Conservation (phyloP, 768 basidiomycete species). For the Suillus brevipes region DNA sequence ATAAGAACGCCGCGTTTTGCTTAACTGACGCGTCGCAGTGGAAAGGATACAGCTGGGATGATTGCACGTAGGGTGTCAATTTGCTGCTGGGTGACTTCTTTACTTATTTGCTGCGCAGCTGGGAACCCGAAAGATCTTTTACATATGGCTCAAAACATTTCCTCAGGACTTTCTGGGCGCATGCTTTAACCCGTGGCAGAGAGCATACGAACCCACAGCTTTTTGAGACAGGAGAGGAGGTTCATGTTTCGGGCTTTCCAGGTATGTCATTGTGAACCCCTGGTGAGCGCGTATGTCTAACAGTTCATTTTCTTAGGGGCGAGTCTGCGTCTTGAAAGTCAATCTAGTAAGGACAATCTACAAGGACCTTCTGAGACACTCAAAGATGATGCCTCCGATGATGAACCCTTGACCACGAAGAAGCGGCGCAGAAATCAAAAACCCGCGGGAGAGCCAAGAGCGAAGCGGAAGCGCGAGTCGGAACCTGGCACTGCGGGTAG, state of each 20-base stretch:
- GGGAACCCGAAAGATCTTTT: slow-evolving; percentile 69
- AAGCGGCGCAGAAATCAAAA: slow-evolving; percentile 28
- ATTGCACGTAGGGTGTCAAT: slow-evolving; percentile 53
- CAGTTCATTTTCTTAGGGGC: slow-evolving; percentile 11
- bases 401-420: slow-evolving; percentile 20
- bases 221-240: slow-evolving; percentile 56
- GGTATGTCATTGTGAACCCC: slow-evolving; percentile 36
- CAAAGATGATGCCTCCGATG: slow-evolving; percentile 13
- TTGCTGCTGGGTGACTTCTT: slow-evolving; percentile 2
- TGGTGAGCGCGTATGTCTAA: neutral
- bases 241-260: slow-evolving; percentile 59
- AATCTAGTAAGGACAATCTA: slow-evolving; percentile 15
- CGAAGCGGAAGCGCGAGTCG: slow-evolving; percentile 10
- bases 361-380: slow-evolving; percentile 8
- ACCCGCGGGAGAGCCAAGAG: slow-evolving; percentile 3
- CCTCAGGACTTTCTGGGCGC: slow-evolving; percentile 38
- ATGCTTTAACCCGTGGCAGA: slow-evolving; percentile 37
- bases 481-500: neutral
- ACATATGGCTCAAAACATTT: slow-evolving; percentile 54
- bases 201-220: slow-evolving; percentile 47
- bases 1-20: neutral
- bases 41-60: slow-evolving; percentile 56
- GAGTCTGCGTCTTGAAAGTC: slow-evolving; percentile 19
- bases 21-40: slow-evolving; percentile 41
- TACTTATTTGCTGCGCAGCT: slow-evolving; percentile 41